These are phyloP conservation scores for Diaporthe aspalathi DNA, from an alignment of 2,329 filamentous ascomycete genomes.

Conservation along the genomic window DNA sequence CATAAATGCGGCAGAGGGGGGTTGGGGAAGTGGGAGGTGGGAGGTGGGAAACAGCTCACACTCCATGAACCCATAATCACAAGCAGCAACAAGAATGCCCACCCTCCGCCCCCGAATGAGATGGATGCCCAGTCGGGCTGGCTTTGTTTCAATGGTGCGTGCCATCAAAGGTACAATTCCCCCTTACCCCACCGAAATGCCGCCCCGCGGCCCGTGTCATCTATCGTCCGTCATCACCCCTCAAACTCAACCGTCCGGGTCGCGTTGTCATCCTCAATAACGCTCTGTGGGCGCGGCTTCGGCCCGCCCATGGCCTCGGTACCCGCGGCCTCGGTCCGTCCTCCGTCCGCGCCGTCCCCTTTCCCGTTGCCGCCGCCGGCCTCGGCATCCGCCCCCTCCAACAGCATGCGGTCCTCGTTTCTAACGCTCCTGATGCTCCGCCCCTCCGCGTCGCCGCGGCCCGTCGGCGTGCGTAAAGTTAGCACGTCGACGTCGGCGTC, in stretches of 20 bases:
- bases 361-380: slow-evolving; percentile 60
- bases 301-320: slow-evolving; percentile 39
- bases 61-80: neutral
- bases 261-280: slow-evolving; percentile 44
- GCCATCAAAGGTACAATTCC: neutral
- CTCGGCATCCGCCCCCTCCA: slow-evolving; percentile 80
- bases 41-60: no score
- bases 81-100: neutral
- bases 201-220: neutral
- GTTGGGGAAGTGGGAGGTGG: no score
- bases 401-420: slow-evolving; percentile 75
- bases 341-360: slow-evolving; percentile 44
- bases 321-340: slow-evolving; percentile 38
- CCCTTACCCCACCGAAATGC: neutral
- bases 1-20: no score
- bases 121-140: no score
- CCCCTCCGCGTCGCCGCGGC: slow-evolving; percentile 68
- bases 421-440: slow-evolving; percentile 73
- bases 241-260: slow-evolving; percentile 61
- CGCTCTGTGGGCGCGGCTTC: slow-evolving; percentile 39
- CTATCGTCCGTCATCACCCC: slow-evolving; percentile 44
- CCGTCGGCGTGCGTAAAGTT: slow-evolving; percentile 50
- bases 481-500: slow-evolving; percentile 62
- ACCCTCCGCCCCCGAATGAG: no score
- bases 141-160: no score